phyloP scores from a whole-genome alignment of 495 filamentous ascomycete genomes.

The Hypoxylon lienhwacheense region DNA sequence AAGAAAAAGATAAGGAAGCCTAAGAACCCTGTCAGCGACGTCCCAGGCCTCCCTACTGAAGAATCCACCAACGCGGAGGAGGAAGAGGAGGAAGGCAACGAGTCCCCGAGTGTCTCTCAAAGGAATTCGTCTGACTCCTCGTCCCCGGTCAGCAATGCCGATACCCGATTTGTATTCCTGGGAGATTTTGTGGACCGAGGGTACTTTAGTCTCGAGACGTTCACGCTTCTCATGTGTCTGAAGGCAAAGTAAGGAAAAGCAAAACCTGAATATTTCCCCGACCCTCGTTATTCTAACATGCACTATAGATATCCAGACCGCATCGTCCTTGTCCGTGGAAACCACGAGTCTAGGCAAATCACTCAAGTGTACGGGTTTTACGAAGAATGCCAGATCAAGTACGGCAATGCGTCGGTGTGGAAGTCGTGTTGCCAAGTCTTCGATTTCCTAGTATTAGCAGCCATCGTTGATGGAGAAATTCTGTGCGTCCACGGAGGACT shows the following conservation, averaged over 20 bases:
- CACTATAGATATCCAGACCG: slow-evolving; percentile 80
- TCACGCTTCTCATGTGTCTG: slow-evolving; percentile 91
- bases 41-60: slow-evolving; percentile 36
- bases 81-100: slow-evolving; percentile 54
- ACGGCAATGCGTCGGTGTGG: slow-evolving; percentile 97
- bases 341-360: slow-evolving; percentile 97
- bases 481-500: slow-evolving; percentile 97
- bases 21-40: slow-evolving; percentile 37
- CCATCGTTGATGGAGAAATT: slow-evolving; percentile 95
- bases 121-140: slow-evolving; percentile 47
- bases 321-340: slow-evolving; percentile 93
- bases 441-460: slow-evolving; percentile 93
- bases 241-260: slow-evolving; percentile 79
- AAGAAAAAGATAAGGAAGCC: slow-evolving; percentile 73
- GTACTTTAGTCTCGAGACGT: slow-evolving; percentile 96
- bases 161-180: slow-evolving; percentile 90
- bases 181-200: slow-evolving; percentile 97
- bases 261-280: not conserved
- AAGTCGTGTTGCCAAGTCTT: slow-evolving; percentile 99
- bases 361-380: slow-evolving; percentile 99
- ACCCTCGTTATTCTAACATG: slow-evolving; percentile 23
- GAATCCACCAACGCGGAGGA: slow-evolving; percentile 50
- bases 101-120: slow-evolving; percentile 41
- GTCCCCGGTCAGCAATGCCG: slow-evolving; percentile 58
- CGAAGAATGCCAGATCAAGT: slow-evolving; percentile 97